A percentile compares a stretch with the other conserved stretches of the same genome.
Conservation (phyloP, 352 stramenopile genomes). For the Pythium periplocum region DNA sequence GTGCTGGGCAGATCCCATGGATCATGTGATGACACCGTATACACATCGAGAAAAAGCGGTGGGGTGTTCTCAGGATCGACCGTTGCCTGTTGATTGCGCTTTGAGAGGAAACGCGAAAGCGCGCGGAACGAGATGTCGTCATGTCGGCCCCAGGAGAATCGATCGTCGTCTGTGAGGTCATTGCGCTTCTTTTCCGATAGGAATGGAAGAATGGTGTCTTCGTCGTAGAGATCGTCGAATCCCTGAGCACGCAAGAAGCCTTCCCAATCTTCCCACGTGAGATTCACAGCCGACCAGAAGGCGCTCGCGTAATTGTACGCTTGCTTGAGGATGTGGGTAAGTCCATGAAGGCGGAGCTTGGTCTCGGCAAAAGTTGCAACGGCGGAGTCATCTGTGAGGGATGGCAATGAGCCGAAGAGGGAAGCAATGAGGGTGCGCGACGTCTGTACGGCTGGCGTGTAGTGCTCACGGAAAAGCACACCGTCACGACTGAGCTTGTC, state of each 20-base stretch:
- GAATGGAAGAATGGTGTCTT: background rate
- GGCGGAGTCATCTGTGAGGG: conserved; percentile 1
- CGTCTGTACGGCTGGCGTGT: conserved; percentile 13
- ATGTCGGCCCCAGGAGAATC: conserved; percentile 10
- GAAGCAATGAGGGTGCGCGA: conserved; percentile 8
- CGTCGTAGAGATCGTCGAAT: conserved; percentile 9
- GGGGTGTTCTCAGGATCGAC: background rate
- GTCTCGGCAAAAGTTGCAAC: background rate
- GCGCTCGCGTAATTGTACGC: conserved; percentile 4
- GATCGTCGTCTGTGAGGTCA: conserved; percentile 2
- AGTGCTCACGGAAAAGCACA: conserved; percentile 11
- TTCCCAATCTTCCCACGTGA: conserved; percentile 11
- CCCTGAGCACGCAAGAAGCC: conserved; percentile 5
- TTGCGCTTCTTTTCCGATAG: conserved; percentile 1
- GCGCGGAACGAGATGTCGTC: conserved; percentile 7
- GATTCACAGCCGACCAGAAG: conserved; percentile 12
- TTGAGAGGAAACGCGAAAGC: conserved; percentile 1
- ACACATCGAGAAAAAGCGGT: conserved; percentile 14
- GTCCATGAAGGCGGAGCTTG: background rate
- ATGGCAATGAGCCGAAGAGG: conserved; percentile 8
- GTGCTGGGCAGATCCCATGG: background rate
- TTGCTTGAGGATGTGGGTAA: conserved; percentile 11
- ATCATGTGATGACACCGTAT: conserved; percentile 12
- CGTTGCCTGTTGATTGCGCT: background rate
- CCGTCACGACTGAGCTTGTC: conserved; percentile 2